Evolutionary conservation across 768 basidiomycete species (phyloP), one percentile per base, ranked within the genome.

Genomic region (Pleurotus tuoliensis): DNA sequence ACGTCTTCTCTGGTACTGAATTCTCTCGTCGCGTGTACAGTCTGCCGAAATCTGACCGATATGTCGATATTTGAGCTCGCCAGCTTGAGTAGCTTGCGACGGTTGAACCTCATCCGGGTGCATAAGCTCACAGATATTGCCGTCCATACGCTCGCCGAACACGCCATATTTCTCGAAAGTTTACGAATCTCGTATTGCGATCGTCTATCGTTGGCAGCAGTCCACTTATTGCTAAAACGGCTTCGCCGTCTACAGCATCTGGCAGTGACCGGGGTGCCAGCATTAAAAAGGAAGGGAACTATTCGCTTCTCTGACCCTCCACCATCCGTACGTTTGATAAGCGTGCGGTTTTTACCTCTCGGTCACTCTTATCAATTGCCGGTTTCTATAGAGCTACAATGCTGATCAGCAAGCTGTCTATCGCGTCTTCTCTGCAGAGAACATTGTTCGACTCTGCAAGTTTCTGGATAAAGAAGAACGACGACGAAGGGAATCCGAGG

Each of bases 141-240:
- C 4, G 73, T 95, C 47, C 85, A 84, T 70, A 78, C 88, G 20
- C 79, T 96, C 7, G 89, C 86, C 12, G 89, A 92, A 62, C 83
- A 92, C 69, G 82, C 77, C 37, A 73, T 66, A 27, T 76, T 76
- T 34, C 75, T 97, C 62, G 90, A 94, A 65, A 82, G 92, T 22
- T 77, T 96, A 47, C 88, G 97, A 65, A 71, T 98, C 38, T 90
- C 90, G 25, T 92, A 93, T 67, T 98, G 94, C 73, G 86, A 88
- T 62, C 79, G 84, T 56, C 73, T 98, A 55, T 84, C 88, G 24
- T 80, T 95, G 39, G 81, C 85, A 43, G 89, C 90, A 7, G 73
- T 93, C 30, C 88, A 91, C 59, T 76, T 82, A 47, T 71, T 95
- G 12, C 69, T 95, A 50, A 80, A 79, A 57, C 75, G 78, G 54